Base-by-base conservation (phyloP, 2,329 filamentous ascomycete genomes). In the Fusarium brachygibbosum region DNA sequence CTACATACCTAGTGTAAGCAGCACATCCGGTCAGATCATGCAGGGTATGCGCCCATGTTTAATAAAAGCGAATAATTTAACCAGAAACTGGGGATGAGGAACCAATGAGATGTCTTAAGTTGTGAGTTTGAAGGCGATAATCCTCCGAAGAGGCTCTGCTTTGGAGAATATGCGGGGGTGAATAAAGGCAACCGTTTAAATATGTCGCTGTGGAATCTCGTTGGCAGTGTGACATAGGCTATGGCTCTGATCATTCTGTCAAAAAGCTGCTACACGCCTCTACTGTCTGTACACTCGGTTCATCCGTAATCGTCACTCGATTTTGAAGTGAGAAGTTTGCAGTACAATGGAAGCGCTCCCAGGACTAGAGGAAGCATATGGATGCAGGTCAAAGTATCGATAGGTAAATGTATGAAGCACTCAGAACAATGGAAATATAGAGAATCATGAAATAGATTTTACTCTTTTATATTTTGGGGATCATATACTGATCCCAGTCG, bases 401-500 rank as follows among this genome's bases (percentile, higher is more conserved):
- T 12, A 10, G 9, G 23, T 21, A 19, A 21, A 3, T 3, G 8
- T 14, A 8, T 28, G 14, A 23, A 42, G 14, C 9, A 3, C 6
- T 25, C 11, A 11, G 10, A 25, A 11, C 5, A 17, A 6, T 12
- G 9, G 23, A 45, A 29, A 45, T 7, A 45, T 10, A 32, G 5
- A 32, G 8, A 35, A 8, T 3, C 17, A 37, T 25, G 40, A 3
- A 23, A 6, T 7, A 10, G 14, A n/a, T 54, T 70, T 70, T 60
- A 65, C 63, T 45, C n/a, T 29, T 61, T 61, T 46, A 58, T 58
- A 66, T 62, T 55, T 41, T 28, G 19, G 25, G 53, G 6, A 68
- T 19, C 16, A 37, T 40, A 11, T 35, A 38, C 28, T 35, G 32
- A 67, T 56, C 40, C 37, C 17, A 14, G 37, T 56, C 46, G 60